Conservation (phyloP, 2,329 filamentous ascomycete species). For the Fusarium proliferatum region DNA sequence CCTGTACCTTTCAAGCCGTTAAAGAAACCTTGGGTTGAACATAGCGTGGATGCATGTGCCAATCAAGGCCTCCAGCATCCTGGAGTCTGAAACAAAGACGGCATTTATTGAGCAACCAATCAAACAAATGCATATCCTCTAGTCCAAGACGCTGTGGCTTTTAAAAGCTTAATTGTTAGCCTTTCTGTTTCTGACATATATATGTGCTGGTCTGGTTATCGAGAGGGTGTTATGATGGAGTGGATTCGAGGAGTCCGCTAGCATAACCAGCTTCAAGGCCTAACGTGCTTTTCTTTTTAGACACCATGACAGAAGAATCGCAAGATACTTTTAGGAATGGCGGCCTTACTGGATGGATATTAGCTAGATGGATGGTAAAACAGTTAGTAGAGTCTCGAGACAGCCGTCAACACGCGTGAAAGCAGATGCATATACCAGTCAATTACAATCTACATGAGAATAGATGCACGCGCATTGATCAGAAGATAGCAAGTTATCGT, state of each 20-base stretch:
- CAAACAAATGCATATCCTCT: fast-evolving
- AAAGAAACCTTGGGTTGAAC: not conserved
- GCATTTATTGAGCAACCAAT: not conserved
- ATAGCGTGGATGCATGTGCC: not conserved
- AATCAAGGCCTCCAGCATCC: not conserved
- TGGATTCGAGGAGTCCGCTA: fast-evolving
- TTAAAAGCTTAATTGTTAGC: not conserved
- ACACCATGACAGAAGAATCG: too few species aligned
- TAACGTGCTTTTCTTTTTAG: not conserved
- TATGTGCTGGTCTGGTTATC: not conserved
- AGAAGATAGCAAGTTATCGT: too few species aligned
- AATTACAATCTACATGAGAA: too few species aligned
- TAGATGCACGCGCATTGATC: too few species aligned
- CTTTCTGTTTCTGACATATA: fast-evolving
- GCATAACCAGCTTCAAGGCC: not conserved
- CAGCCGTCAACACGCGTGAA: too few species aligned
- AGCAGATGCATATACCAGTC: too few species aligned
- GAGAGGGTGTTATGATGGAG: fast-evolving
- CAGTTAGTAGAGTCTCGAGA: not conserved
- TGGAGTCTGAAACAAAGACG: not conserved
- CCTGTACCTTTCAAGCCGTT: not conserved
- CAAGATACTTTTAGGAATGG: too few species aligned
- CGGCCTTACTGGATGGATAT: not conserved
- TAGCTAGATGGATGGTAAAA: not conserved
- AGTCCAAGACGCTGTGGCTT: not conserved